Conservation (phyloP, 2,329 filamentous ascomycete species). For the Dactylellina leptospora region DNA sequence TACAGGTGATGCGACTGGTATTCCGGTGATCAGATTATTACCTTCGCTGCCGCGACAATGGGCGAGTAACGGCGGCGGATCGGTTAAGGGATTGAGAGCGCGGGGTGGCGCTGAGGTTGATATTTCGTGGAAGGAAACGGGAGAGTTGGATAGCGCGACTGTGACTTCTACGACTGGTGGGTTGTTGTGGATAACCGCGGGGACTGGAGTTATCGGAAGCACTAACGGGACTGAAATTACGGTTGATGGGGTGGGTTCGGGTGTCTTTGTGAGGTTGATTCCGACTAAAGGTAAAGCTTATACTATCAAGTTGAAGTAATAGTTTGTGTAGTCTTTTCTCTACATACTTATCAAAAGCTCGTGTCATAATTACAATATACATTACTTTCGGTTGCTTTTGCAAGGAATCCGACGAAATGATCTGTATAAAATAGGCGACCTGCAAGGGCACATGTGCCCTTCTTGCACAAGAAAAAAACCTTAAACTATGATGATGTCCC, state of each 20-base stretch:
- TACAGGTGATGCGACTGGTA: conserved; percentile 28
- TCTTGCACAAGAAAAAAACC: too few species aligned
- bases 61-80: conserved; percentile 31
- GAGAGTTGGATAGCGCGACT: conserved; percentile 20
- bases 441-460: too few species aligned
- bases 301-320: conserved; percentile 19
- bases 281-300: conserved; percentile 20
- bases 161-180: conserved; percentile 20
- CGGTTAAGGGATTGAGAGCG: conserved; percentile 52
- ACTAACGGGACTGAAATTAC: conserved; percentile 25
- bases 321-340: too few species aligned
- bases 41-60: conserved; percentile 54
- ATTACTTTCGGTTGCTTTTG: too few species aligned
- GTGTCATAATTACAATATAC: too few species aligned
- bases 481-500: too few species aligned
- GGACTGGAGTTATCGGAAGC: conserved; percentile 9
- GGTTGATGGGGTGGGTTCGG: conserved; percentile 25
- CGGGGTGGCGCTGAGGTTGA: conserved; percentile 51
- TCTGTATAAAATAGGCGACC: too few species aligned
- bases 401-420: too few species aligned
- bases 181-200: conserved; percentile 18
- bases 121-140: conserved; percentile 47
- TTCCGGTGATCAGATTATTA: conserved; percentile 24
- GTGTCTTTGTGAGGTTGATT: conserved; percentile 13
- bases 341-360: too few species aligned